Base-by-base conservation (phyloP, 495 filamentous ascomycete species). In the Neurospora sp. region DNA sequence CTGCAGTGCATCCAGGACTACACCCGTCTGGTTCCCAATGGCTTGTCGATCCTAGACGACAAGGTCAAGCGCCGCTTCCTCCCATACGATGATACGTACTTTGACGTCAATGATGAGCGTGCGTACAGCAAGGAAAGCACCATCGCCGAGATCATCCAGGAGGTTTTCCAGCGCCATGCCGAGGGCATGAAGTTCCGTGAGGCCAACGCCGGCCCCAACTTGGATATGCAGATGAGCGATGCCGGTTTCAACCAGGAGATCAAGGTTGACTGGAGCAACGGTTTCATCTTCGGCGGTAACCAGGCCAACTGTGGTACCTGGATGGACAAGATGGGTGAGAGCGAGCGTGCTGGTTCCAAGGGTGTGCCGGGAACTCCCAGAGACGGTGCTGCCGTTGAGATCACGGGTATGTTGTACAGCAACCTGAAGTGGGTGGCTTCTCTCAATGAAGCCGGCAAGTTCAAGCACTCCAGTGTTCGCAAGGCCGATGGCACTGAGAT, bases 241-340 rank as follows among this genome's bases (percentile, higher is more conserved):
- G 92, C 92, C 76, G 96, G 96, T 2, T 99, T 99, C 83, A 87
- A 97, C 74, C 92, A 96, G 44, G 90, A 97, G 72, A 90, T 98
- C 74, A 89, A 91, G 38, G 93, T 97, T 14, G 95, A 98, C 79
- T 98, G 96, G 96, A 86, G 88, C 12, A 97, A 92, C 2, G 96
- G 96, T 20, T 87, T 99, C 71, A 91, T 99, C 74, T 97, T 95
- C 76, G 96, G 96, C 44, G 96, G 96, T 42, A 98, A 91, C 76
- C 93, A 98, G 79, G 85, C 83, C 80, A 99, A 99, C 79, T 99
- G 96, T 77, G 96, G 96, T 72, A 99, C 96, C 5, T 99, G 96
- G 96, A 97, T 97, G 92, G 96, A 99, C 84, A 99, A 99, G 87
- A 99, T 98, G 96, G 96, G 96, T n/a, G 96, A 99, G 82, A 97